Evolutionary conservation across 1,284 basidiomycete species (phyloP).

Genomic region (Polyporus tsugae): DNA sequence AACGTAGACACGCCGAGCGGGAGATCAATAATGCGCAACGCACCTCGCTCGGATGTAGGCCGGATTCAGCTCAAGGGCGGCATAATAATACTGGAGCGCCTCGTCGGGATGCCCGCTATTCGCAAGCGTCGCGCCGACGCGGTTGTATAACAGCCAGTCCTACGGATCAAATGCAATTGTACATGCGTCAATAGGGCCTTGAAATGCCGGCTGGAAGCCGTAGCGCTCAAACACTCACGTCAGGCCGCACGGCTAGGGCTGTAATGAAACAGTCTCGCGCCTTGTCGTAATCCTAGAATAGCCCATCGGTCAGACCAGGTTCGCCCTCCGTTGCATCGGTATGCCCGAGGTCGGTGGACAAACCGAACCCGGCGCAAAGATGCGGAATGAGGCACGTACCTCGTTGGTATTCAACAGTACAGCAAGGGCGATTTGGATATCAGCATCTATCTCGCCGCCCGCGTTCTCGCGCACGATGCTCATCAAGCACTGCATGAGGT

Average conservation of each 20-base stretch:
- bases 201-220: conserved; percentile 3
- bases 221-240: conserved; percentile 58
- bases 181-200: conserved; percentile 1
- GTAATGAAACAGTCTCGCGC: conserved; percentile 95
- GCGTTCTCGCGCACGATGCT: conserved; percentile 67
- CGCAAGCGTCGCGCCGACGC: conserved; percentile 95
- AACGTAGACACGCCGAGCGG: neutral
- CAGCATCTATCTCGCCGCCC: conserved; percentile 81
- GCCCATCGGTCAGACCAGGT: neutral
- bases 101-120: conserved; percentile 88
- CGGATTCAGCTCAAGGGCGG: conserved; percentile 91
- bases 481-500: conserved; percentile 70
- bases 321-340: neutral
- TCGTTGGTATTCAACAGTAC: conserved; percentile 94
- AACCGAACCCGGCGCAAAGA: neutral
- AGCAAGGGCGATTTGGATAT: conserved; percentile 95
- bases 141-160: conserved; percentile 97
- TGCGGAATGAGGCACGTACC: conserved; percentile 49
- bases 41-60: conserved; percentile 92
- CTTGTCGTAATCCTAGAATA: conserved; percentile 82
- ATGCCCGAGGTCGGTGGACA: neutral
- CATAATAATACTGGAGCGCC: conserved; percentile 90
- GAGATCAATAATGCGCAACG: conserved; percentile 27
- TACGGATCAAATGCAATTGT: conserved; percentile 40
- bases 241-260: conserved; percentile 87